These are phyloP conservation scores for Brettanomyces naardenensis DNA, from an alignment of 805 yeast species.

Conservation along the genomic window DNA sequence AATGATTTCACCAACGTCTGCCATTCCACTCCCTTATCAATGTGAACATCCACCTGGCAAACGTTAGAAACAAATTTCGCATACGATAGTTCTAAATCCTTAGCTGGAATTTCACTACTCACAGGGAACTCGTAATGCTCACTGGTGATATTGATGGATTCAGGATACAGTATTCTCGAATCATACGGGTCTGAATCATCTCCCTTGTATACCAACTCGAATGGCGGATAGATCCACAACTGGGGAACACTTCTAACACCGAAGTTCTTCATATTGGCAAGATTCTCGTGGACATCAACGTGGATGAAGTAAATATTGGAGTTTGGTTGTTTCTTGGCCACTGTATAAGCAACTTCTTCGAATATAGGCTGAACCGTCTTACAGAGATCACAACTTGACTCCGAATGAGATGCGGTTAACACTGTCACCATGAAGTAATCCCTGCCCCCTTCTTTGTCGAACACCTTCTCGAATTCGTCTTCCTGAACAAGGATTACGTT, in stretches of 20 bases:
- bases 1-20: constrained; percentile 2
- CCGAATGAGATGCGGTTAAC: constrained; percentile 41
- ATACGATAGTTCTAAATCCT: background rate
- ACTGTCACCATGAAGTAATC: constrained; percentile 44
- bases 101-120: background rate
- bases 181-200: constrained; percentile 11
- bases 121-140: constrained; percentile 17
- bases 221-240: constrained; percentile 54
- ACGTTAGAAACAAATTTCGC: constrained; percentile 1
- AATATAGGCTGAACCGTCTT: constrained; percentile 32
- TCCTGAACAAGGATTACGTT: constrained; percentile 28
- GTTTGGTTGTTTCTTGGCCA: constrained; percentile 35
- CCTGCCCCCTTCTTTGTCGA: constrained; percentile 19
- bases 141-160: constrained; percentile 10
- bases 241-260: constrained; percentile 51
- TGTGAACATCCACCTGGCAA: constrained; percentile 2
- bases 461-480: constrained; percentile 1
- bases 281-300: constrained; percentile 34
- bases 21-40: background rate
- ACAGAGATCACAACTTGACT: constrained; percentile 43
- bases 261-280: constrained; percentile 31
- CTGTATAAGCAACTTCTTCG: constrained; percentile 33
- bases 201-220: constrained; percentile 14
- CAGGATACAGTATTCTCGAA: constrained; percentile 12
- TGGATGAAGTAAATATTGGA: constrained; percentile 34